Evolutionary conservation across 352 stramenopile genomes (phyloP), one percentile per base, ranked within the genome.

Genomic region (Globisporangium solare): DNA sequence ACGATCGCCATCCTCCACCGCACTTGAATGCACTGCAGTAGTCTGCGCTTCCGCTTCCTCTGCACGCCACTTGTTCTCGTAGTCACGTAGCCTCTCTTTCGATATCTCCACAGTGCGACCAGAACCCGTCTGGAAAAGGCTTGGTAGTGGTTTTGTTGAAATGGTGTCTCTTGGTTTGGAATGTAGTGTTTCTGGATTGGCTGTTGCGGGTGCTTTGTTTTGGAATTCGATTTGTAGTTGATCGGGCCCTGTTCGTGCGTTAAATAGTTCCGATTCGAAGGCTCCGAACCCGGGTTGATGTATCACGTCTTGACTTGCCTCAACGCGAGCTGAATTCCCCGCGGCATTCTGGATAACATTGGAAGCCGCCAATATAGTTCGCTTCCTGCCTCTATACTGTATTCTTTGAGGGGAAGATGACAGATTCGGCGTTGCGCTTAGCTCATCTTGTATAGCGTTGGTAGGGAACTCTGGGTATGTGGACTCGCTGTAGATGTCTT

Each of bases 121-220:
- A 13, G 56, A 73, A 13, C 61, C 62, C 6, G 72, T 74, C 54
- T 67, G 62, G 53, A 75, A 79, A 6, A 70, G 39, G 39, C 39
- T 43, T 42, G 24, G 24, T 27, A 27, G 2, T 27, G 24, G 2
- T 5, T 27, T 27, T 2, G 37, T 42, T 2, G 11, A 7, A 12
- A 11, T 42, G 6, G 10, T 17, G 37, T n/a, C n/a, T n/a, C n/a
- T n/a, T n/a, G 5, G 5, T 27, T 27, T 27, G 24, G 24, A 27
- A 17, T 42, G 37, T 42, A 3, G 37, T 7, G 1, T 17, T 42
- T 7, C 14, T 42, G 11, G 37, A 42, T 43, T 6, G 39, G 17
- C 5, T n/a, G 18, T 43, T 60, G 52, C 21, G 4, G 35, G 39
- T n/a, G n/a, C n/a, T n/a, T n/a, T n/a, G n/a, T n/a, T n/a, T n/a